Evolutionary conservation across 2,329 filamentous ascomycete genomes (phyloP).

Genomic region (Tolypocladium inflatum): DNA sequence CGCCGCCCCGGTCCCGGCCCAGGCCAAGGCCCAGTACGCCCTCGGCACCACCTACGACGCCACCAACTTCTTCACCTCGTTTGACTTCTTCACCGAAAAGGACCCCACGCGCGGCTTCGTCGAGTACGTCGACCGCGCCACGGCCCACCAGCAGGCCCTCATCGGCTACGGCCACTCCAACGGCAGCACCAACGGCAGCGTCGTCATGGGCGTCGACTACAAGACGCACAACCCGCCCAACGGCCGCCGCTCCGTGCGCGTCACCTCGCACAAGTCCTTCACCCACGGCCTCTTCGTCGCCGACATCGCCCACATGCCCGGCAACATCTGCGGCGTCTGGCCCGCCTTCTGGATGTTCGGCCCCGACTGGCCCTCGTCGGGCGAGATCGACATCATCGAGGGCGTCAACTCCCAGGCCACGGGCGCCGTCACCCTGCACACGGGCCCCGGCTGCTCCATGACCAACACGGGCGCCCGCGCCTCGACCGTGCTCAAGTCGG

Average conservation of each 20-base stretch:
- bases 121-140: constrained; percentile 50
- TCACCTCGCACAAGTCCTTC: constrained; percentile 58
- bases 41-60: constrained; percentile 38
- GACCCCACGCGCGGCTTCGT: constrained; percentile 75
- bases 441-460: constrained; percentile 49
- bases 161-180: constrained; percentile 39
- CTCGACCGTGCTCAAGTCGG: constrained; percentile 33
- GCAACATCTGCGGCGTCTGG: constrained; percentile 62
- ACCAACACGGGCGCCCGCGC: constrained; percentile 34
- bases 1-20: constrained; percentile 8
- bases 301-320: constrained; percentile 71
- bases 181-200: constrained; percentile 35
- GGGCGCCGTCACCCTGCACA: constrained; percentile 61
- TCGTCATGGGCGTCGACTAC: constrained; percentile 64
- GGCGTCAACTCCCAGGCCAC: constrained; percentile 55
- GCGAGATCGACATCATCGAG: constrained; percentile 76
- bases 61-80: constrained; percentile 46
- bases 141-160: constrained; percentile 48
- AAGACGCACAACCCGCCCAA: constrained; percentile 41
- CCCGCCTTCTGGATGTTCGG: constrained; percentile 65
- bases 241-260: constrained; percentile 61
- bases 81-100: constrained; percentile 42
- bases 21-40: constrained; percentile 26
- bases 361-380: constrained; percentile 56
- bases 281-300: constrained; percentile 61